Conservation (phyloP, 768 basidiomycete genomes). For the Suillus tomentosus region DNA sequence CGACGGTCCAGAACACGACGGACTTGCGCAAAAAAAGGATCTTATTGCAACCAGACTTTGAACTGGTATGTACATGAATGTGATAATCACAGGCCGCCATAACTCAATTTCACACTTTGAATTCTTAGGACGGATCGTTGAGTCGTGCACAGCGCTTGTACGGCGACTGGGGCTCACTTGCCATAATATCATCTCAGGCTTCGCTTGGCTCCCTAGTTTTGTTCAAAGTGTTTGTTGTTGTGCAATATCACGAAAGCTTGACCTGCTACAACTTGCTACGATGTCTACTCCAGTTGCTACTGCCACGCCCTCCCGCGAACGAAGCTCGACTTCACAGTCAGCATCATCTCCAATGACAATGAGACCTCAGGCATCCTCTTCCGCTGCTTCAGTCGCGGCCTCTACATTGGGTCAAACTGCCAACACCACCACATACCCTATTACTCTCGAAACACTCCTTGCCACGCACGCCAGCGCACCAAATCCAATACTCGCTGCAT, state of each 20-base stretch:
- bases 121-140: neutral
- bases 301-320: slow-evolving; percentile 25
- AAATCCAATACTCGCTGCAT: slow-evolving; percentile 59
- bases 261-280: neutral
- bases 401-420: slow-evolving; percentile 33
- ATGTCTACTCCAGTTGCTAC: slow-evolving; percentile 13
- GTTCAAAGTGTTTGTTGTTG: slow-evolving; percentile 3
- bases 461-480: slow-evolving; percentile 51
- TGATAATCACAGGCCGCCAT: neutral
- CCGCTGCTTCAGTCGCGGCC: slow-evolving; percentile 28
- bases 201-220: slow-evolving; percentile 1
- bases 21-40: neutral
- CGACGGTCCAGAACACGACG: neutral
- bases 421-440: slow-evolving; percentile 31
- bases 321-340: slow-evolving; percentile 24
- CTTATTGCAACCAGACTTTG: too few relatives aligned
- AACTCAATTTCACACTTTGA: neutral
- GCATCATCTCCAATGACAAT: slow-evolving; percentile 33
- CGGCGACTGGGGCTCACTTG: slow-evolving; percentile 1
- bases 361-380: slow-evolving; percentile 34
- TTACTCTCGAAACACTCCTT: slow-evolving; percentile 58
- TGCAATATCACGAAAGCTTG: slow-evolving; percentile 3
- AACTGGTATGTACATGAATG: slow-evolving; percentile 1
- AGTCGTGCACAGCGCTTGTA: neutral
- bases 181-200: neutral